phyloP scores from a whole-genome alignment of 768 basidiomycete genomes.

The Calocera cornea region DNA sequence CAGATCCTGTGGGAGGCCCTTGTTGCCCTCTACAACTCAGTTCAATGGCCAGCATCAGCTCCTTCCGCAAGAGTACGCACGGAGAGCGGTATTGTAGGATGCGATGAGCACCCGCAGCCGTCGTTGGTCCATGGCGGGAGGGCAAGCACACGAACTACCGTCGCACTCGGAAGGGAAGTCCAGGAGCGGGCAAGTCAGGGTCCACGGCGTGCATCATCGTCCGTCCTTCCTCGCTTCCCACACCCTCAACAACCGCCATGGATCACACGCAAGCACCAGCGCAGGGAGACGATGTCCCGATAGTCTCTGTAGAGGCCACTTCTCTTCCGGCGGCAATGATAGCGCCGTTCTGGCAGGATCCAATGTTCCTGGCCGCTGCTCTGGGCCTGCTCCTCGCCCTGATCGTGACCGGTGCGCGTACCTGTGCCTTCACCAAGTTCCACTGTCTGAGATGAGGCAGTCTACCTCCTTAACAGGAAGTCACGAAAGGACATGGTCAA shows the following conservation, averaged over 20 bases:
- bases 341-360: neutral
- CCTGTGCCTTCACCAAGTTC: neutral
- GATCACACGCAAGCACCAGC: neutral
- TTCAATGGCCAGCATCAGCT: neutral
- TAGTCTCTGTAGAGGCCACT: neutral
- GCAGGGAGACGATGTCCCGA: neutral
- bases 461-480: neutral
- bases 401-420: neutral
- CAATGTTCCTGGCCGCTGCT: neutral
- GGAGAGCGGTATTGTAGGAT: conserved; percentile 84
- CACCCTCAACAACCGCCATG: neutral
- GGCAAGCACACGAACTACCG: no score
- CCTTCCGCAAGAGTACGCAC: conserved; percentile 35
- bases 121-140: neutral
- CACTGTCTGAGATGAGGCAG: neutral
- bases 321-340: neutral
- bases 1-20: conserved; percentile 66
- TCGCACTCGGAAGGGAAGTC: neutral
- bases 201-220: neutral
- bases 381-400: neutral
- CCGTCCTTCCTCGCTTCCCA: no score
- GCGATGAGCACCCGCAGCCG: conserved; percentile 54
- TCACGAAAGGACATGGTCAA: conserved; percentile 28
- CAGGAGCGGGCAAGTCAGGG: neutral
- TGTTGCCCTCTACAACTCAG: conserved; percentile 16